Percentiles rank a stretch among this genome's conserved stretches.
Evolutionary conservation across 2,329 filamentous ascomycete genomes (phyloP).

Genomic region (Curvularia lunata): DNA sequence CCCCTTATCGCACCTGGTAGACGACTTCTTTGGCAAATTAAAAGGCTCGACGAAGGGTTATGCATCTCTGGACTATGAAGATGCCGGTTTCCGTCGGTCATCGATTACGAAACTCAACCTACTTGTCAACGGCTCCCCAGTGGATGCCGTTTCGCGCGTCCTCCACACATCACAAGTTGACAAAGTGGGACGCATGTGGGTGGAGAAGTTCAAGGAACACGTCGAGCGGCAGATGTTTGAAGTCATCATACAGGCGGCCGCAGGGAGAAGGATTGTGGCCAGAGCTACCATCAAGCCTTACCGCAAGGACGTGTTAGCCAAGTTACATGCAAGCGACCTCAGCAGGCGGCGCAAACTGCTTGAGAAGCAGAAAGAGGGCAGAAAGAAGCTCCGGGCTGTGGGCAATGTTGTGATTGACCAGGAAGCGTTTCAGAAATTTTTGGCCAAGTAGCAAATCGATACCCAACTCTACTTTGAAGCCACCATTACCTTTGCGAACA

Average conservation of each 20-base stretch:
- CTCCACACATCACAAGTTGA: constrained; percentile 84
- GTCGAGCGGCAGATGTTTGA: constrained; percentile 98
- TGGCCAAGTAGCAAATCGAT: constrained; percentile 67
- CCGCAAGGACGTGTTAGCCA: constrained; percentile 90
- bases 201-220: constrained; percentile 94
- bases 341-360: constrained; percentile 82
- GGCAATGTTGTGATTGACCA: constrained; percentile 96
- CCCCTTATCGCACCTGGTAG: constrained; percentile 86
- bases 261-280: constrained; percentile 82
- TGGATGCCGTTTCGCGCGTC: constrained; percentile 92
- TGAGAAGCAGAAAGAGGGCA: constrained; percentile 95
- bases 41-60: constrained; percentile 96
- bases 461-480: constrained; percentile 3
- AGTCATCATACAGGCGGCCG: constrained; percentile 89
- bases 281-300: constrained; percentile 96
- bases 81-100: constrained; percentile 82
- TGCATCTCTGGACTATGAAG: constrained; percentile 94
- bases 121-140: constrained; percentile 89
- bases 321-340: constrained; percentile 90
- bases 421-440: constrained; percentile 90
- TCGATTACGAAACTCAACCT: constrained; percentile 88
- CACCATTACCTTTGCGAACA: neutral
- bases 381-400: constrained; percentile 82
- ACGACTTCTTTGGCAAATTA: constrained; percentile 96
- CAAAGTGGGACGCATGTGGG: constrained; percentile 83